Evolutionary conservation across 768 basidiomycete species (phyloP), one percentile per base, ranked within the genome.

Genomic region (Zangia roseola): DNA sequence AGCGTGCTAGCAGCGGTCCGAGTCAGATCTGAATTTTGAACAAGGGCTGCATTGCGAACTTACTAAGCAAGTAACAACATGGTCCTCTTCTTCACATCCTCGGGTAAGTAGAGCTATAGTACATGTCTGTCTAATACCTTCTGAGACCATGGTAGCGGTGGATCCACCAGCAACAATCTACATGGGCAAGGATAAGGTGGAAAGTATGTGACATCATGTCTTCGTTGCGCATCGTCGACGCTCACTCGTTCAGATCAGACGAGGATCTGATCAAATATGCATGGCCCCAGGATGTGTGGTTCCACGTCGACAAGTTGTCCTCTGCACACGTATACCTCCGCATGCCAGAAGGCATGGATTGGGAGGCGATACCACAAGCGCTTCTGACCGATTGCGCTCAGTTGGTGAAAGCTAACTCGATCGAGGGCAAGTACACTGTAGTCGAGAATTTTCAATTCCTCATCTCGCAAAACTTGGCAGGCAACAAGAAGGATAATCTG

Each of bases 271-370:
- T 98, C 60, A 89, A 83, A 69, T 97, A 92, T 60, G 94, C 88
- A 7, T 88, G 86, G 86, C 86, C 88, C 8, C 82, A 87, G 67
- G 90, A 92, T 52, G 71, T 91, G 45, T 91, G 90, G 91, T 97
- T 98, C 56, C 97, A 98, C 68, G 97, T 99, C 53, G 97, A 98
- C 75, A 95, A 94, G 67, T 82, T 98, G 24, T 95, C 92, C 0
- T 97, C 94, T 4, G 94, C 94, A 1, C 93, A 97, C 67, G 94
- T 98, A 34, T 98, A 98, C 66, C 74, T 98, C n/a, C 86, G 94
- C 28, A 82, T 97, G 76, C 79, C 89, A 0, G 79, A 81, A 3
- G 74, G 71, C n/a, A 87, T 94, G 77, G 67, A 74, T 25, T 97
- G 94, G 91, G 94, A 98, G 6, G 68, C 72, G n/a, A 87, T 98